Conservation (phyloP, 371 early-diverging fungal species). For the Mucor ambiguus region DNA sequence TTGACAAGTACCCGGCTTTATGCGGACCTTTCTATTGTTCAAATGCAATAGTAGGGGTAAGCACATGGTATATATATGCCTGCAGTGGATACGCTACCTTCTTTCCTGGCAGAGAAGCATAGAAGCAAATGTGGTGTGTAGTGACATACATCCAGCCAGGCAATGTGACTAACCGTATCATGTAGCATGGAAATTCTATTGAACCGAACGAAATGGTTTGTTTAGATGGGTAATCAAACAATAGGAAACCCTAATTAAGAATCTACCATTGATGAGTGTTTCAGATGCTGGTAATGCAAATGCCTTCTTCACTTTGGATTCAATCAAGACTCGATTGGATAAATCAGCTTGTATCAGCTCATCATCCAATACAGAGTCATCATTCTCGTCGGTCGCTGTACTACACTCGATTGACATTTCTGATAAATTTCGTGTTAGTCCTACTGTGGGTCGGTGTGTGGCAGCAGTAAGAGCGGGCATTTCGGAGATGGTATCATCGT, state of each 20-base stretch:
- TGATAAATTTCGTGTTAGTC: slow-evolving; percentile 13
- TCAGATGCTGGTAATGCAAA: slow-evolving; percentile 25
- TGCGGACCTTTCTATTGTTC: slow-evolving; percentile 46
- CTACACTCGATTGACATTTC: slow-evolving; percentile 43
- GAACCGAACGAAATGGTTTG: neutral
- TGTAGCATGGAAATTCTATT: slow-evolving; percentile 73
- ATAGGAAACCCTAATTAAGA: neutral
- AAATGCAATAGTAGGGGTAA: neutral
- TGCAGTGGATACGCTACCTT: slow-evolving; percentile 27
- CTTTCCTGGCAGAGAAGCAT: slow-evolving; percentile 63
- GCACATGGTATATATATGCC: too few species aligned
- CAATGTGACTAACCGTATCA: slow-evolving; percentile 66
- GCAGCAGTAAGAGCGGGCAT: neutral
- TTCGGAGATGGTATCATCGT: slow-evolving; percentile 11
- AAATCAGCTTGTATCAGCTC: neutral
- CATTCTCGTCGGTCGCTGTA: neutral
- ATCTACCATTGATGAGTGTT: slow-evolving; percentile 19
- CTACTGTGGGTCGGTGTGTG: neutral
- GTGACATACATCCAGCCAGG: slow-evolving; percentile 78
- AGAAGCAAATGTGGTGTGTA: slow-evolving; percentile 65
- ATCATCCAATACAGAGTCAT: neutral
- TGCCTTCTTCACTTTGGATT: slow-evolving; percentile 19
- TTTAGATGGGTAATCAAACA: neutral
- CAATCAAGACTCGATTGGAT: slow-evolving; percentile 2
- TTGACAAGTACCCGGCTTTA: slow-evolving; percentile 68